Conservation (phyloP, 1,139 yeast genomes). For the Blastobotrys apis region DNA sequence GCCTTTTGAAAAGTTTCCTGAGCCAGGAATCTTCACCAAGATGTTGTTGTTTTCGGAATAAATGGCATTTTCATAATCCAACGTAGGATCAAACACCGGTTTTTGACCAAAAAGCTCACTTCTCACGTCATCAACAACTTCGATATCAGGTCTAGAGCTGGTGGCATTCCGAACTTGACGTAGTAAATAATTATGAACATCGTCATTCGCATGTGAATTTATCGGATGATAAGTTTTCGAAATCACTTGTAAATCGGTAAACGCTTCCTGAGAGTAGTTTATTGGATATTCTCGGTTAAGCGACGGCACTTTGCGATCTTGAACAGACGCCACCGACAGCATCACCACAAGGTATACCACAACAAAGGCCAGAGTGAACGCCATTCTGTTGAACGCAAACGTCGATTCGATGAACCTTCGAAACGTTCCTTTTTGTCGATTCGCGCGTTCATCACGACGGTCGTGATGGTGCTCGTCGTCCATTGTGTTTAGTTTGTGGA, state of each 20-base stretch:
- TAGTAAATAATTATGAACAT: constrained; percentile 64
- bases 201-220: constrained; percentile 69
- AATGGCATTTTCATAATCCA: constrained; percentile 44
- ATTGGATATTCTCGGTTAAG: constrained; percentile 19
- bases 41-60: constrained; percentile 81
- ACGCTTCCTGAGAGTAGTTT: constrained; percentile 44
- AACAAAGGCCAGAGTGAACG: constrained; percentile 27
- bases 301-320: constrained; percentile 16
- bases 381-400: constrained; percentile 28
- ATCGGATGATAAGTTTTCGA: constrained; percentile 71
- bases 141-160: constrained; percentile 38
- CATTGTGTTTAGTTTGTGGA: too few species aligned
- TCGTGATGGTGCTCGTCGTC: too few species aligned
- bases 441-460: too few species aligned
- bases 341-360: constrained; percentile 19
- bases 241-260: constrained; percentile 68
- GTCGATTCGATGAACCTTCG: constrained; percentile 20
- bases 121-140: constrained; percentile 47
- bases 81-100: constrained; percentile 43
- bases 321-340: constrained; percentile 13
- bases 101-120: constrained; percentile 40
- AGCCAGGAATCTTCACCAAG: constrained; percentile 66
- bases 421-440: constrained; percentile 5
- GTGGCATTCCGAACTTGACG: constrained; percentile 40
- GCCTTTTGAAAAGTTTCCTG: constrained; percentile 46